Conservation (phyloP, 2,329 filamentous ascomycete species). For the Trichoderma oligosporum region DNA sequence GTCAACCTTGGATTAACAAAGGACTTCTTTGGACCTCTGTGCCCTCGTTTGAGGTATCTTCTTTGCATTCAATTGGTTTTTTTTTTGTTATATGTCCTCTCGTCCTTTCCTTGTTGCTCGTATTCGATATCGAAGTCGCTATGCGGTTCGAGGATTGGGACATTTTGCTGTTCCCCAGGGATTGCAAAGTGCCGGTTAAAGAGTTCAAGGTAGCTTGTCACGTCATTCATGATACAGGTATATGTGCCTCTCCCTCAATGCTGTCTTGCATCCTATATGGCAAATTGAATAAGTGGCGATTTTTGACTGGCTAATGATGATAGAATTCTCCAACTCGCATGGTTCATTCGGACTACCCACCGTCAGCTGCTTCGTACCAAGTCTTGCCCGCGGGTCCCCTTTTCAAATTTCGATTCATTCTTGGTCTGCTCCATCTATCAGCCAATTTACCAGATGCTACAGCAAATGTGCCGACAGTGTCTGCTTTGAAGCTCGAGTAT, state of each 20-base stretch:
- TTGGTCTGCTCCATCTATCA: constrained; percentile 62
- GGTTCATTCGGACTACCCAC: constrained; percentile 55
- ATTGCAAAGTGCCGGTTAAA: constrained; percentile 66
- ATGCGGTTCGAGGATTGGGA: constrained; percentile 92
- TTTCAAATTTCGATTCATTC: constrained; percentile 74
- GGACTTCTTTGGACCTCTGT: neutral
- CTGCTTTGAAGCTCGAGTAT: constrained; percentile 62
- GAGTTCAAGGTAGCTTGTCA: constrained; percentile 80
- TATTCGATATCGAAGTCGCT: constrained; percentile 25
- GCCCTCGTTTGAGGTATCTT: neutral
- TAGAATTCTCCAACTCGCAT: constrained; percentile 52
- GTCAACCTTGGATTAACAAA: constrained; percentile 11
- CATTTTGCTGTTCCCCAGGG: constrained; percentile 69
- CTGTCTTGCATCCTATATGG: too few species aligned
- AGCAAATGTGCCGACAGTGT: constrained; percentile 54
- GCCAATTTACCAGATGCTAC: constrained; percentile 52
- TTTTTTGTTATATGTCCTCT: neutral
- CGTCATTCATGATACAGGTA: constrained; percentile 54
- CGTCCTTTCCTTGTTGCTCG: neutral
- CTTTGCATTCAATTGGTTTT: neutral
- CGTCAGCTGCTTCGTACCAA: constrained; percentile 68
- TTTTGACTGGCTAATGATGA: neutral
- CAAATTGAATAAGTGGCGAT: too few species aligned
- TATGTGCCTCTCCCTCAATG: constrained; percentile 24
- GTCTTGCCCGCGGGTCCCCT: constrained; percentile 51